Percentiles rank a stretch among this genome's conserved stretches.
phyloP scores from a whole-genome alignment of 2,329 filamentous ascomycete species.

The Gyromitra esculenta region DNA sequence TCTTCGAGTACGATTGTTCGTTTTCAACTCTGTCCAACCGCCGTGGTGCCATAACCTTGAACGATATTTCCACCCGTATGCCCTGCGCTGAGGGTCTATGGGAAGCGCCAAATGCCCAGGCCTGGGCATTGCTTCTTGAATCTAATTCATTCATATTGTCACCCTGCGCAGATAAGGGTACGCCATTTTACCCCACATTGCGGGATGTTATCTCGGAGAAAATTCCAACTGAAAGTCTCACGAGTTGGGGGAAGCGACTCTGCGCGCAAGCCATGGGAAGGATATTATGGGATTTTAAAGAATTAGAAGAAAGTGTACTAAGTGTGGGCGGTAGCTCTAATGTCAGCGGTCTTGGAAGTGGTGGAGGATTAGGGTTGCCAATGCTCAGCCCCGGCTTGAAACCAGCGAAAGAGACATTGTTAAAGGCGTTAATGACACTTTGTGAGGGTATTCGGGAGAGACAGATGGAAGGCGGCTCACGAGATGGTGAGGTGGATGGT shows the following conservation, averaged over 20 bases:
- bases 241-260: constrained; percentile 57
- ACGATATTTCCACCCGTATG: constrained; percentile 56
- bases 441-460: constrained; percentile 54
- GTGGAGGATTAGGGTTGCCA: constrained; percentile 52
- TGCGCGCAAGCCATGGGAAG: constrained; percentile 57
- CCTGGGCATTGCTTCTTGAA: constrained; percentile 54
- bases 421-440: constrained; percentile 54
- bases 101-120: constrained; percentile 56
- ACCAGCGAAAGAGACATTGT: constrained; percentile 56
- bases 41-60: constrained; percentile 57
- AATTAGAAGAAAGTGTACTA: constrained; percentile 56
- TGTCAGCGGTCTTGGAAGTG: constrained; percentile 6
- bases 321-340: constrained; percentile 42
- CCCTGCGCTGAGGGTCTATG: constrained; percentile 57
- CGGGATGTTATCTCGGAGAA: constrained; percentile 56
- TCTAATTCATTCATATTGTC: constrained; percentile 41
- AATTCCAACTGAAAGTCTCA: constrained; percentile 53
- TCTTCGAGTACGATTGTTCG: constrained; percentile 57
- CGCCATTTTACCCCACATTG: constrained; percentile 56
- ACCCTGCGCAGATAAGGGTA: constrained; percentile 51
- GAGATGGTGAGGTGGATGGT: constrained; percentile 53
- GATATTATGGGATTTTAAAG: constrained; percentile 58
- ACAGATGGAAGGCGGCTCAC: constrained; percentile 48
- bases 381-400: constrained; percentile 56
- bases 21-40: constrained; percentile 57